phyloP scores from a whole-genome alignment of 768 basidiomycete species.

The Phanerochaete sordida region DNA sequence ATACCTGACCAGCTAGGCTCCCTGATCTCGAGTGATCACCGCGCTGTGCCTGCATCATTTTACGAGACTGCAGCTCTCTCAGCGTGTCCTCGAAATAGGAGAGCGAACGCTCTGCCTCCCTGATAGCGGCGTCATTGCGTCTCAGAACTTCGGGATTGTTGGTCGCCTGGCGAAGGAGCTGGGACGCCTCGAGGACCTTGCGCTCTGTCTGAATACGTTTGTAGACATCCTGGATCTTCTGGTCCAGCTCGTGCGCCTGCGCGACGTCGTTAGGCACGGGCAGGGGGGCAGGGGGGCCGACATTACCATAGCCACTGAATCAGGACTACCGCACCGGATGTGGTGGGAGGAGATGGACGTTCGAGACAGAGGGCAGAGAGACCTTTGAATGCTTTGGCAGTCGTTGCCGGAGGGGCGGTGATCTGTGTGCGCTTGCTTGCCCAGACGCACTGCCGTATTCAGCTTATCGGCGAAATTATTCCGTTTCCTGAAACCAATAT shows the following conservation, averaged over 20 bases:
- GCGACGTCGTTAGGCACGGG: constrained; percentile 12
- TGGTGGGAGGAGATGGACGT: constrained; percentile 6
- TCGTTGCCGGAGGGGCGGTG: constrained; percentile 16
- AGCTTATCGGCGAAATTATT: constrained; percentile 4
- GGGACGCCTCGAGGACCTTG: constrained; percentile 85
- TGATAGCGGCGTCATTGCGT: constrained; percentile 79
- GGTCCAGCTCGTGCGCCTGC: constrained; percentile 65
- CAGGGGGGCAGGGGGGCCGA: background rate
- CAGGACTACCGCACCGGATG: background rate
- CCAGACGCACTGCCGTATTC: constrained; percentile 14
- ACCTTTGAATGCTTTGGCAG: constrained; percentile 2
- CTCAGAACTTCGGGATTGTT: constrained; percentile 83
- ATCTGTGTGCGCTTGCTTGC: constrained; percentile 27
- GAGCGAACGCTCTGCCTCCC: constrained; percentile 79
- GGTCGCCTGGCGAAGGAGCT: constrained; percentile 76
- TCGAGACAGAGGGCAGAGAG: constrained; percentile 8
- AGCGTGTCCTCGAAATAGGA: constrained; percentile 87
- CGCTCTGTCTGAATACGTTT: constrained; percentile 90
- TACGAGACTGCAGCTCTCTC: constrained; percentile 76
- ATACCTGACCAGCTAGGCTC: constrained; percentile 24
- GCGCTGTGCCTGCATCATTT: constrained; percentile 54
- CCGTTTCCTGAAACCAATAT: background rate
- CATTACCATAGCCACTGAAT: constrained; percentile 23
- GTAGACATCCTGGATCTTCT: constrained; percentile 90
- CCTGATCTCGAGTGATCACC: constrained; percentile 54